Conservation (phyloP, 2,329 filamentous ascomycete species). For the Phaeosphaeriaceae sp. region DNA sequence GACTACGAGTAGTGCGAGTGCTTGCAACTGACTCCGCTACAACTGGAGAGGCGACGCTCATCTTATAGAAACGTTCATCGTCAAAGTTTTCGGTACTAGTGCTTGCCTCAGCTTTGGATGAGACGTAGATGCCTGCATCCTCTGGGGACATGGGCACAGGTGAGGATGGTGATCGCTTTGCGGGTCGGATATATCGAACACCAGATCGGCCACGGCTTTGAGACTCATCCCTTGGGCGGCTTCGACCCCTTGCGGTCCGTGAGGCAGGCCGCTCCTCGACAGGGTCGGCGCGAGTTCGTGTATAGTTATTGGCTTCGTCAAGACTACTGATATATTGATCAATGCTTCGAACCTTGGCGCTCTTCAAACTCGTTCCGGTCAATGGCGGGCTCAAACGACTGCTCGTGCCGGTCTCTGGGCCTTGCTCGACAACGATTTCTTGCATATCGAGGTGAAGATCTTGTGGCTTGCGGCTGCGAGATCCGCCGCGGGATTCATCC, state of each 20-base stretch:
- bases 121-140: constrained; percentile 63
- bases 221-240: constrained; percentile 63
- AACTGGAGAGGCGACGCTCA: constrained; percentile 43
- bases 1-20: constrained; percentile 44
- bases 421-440: constrained; percentile 50
- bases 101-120: constrained; percentile 48
- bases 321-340: constrained; percentile 88
- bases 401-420: constrained; percentile 50
- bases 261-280: constrained; percentile 55
- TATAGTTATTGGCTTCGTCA: constrained; percentile 73
- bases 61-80: constrained; percentile 56
- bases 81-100: constrained; percentile 55
- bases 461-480: constrained; percentile 78
- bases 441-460: constrained; percentile 63
- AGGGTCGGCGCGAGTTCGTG: constrained; percentile 46
- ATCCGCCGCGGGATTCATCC: constrained; percentile 69
- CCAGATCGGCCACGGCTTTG: constrained; percentile 73
- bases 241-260: constrained; percentile 55
- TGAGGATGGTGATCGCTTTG: constrained; percentile 88
- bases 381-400: constrained; percentile 58
- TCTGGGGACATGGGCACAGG: constrained; percentile 95
- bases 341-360: constrained; percentile 68
- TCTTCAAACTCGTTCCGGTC: constrained; percentile 59
- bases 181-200: constrained; percentile 72
- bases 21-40: constrained; percentile 47